Evolutionary conservation across 164 flowering plant genomes (phyloP), one percentile per base, ranked within the genome.

Genomic region (Tetracentron sinense): DNA sequence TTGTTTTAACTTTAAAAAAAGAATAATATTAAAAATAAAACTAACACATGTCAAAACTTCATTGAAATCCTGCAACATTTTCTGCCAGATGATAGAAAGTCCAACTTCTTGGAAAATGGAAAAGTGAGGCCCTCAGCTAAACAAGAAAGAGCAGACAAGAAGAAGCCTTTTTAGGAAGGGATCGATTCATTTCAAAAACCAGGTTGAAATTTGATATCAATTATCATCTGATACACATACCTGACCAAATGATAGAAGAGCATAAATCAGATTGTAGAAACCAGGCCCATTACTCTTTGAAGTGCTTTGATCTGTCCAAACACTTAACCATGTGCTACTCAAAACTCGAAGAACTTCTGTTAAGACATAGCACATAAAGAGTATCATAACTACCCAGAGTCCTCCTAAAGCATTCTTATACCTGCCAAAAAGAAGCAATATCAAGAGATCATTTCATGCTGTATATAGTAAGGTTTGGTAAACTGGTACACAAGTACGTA

Each of bases 311-410:
- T 84, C 87, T 50, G 97, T 95, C 99, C 99, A 95, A 69, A 61
- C 42, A 79, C 99, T 95, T 70, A 95, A 77, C 99, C 99, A 95
- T 26, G 96, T 90, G 85, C 99, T 95, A 75, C 97, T 87, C 44
- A 79, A 80, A 68, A 95, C 78, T 77, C 97, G 79, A 42, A 95
- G 78, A 72, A 65, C 69, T 79, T 95, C 97, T 11, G 87, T 78
- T 17, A 65, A 21, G 53, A 90, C 26, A 69, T 92, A 95, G 78
- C 97, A 92, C 54, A 33, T 2, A 42, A 92, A 78, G 56, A 95
- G 88, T 54, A 89, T 68, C 65, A 77, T 52, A 65, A 92, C 96
- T 33, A 92, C 97, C 94, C 96, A 88, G 3, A 73, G 22, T 35
- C 99, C 99, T 57, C 99, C 99, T 53, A 95, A 64, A 31, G 97